Evolutionary conservation across 202 grass and related monocot species (phyloP).

Genomic region (Musa balbisiana): DNA sequence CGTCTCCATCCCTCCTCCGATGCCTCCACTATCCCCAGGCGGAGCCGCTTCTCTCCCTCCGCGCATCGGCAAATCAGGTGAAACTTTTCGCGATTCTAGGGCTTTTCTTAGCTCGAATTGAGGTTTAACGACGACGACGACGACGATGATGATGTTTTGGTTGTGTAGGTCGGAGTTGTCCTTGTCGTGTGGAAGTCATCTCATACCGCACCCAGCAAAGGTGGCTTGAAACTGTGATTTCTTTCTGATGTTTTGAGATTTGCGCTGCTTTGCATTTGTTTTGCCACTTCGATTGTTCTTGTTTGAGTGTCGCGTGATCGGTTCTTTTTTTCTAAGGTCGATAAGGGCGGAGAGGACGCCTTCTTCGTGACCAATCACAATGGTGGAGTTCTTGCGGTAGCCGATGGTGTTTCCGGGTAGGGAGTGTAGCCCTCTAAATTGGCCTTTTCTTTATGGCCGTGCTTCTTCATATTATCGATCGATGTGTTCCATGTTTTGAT

Average conservation of each 20-base stretch:
- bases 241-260: not conserved
- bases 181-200: constrained; percentile 57
- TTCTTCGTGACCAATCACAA: constrained; percentile 50
- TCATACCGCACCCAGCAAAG: constrained; percentile 83
- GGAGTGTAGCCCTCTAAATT: constrained; percentile 15
- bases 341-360: constrained; percentile 79
- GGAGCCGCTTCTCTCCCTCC: not conserved
- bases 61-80: constrained; percentile 9
- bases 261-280: constrained; percentile 6
- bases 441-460: not conserved
- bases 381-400: constrained; percentile 69
- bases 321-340: constrained; percentile 30
- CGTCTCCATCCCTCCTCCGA: not conserved
- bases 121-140: not conserved
- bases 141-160: not conserved
- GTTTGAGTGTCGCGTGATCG: not conserved
- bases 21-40: not conserved
- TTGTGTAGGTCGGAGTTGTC: constrained; percentile 51
- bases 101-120: not conserved
- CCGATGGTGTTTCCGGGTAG: constrained; percentile 92
- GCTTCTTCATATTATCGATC: not conserved
- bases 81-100: not conserved
- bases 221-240: constrained; percentile 13
- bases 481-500: constrained; percentile 39
- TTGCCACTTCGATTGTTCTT: not conserved